Percentiles rank a stretch among this genome's conserved stretches.
These are phyloP conservation scores for Calendula officinalis DNA, from an alignment of 129 eudicot species.

Conservation along the genomic window DNA sequence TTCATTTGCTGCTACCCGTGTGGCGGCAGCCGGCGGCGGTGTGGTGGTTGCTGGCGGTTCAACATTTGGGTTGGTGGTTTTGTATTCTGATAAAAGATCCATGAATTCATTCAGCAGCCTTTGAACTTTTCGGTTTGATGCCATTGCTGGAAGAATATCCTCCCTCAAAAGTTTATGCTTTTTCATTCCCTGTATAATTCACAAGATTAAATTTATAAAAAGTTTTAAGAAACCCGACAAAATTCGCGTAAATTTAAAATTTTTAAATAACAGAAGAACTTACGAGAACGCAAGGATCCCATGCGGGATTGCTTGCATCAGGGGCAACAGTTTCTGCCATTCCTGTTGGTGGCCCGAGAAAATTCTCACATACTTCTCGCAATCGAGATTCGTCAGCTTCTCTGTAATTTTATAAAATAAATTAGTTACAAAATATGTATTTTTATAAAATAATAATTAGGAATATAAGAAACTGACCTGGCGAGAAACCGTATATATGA, in stretches of 20 bases:
- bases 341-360: slow-evolving; percentile 98
- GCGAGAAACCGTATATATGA: slow-evolving; percentile 89
- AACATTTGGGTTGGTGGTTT: slow-evolving; percentile 20
- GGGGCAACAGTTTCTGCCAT: slow-evolving; percentile 61
- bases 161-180: slow-evolving; percentile 86
- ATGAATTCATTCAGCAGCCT: slow-evolving; percentile 88
- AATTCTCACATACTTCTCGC: slow-evolving; percentile 93
- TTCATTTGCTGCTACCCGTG: slow-evolving; percentile 24
- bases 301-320: slow-evolving; percentile 47
- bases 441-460: background rate
- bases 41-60: slow-evolving; percentile 24
- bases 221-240: background rate
- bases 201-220: background rate
- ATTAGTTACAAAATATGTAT: slow-evolving; percentile 1
- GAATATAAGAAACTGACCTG: slow-evolving; percentile 46
- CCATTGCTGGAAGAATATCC: slow-evolving; percentile 99
- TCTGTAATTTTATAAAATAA: slow-evolving; percentile 33
- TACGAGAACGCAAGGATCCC: slow-evolving; percentile 97
- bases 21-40: background rate
- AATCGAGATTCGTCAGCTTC: slow-evolving; percentile 93
- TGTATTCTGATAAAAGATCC: slow-evolving; percentile 88
- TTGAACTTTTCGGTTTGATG: slow-evolving; percentile 92
- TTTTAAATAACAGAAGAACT: slow-evolving; percentile 18
- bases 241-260: background rate
- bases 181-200: slow-evolving; percentile 66